Conservation (phyloP, 2,329 filamentous ascomycete genomes). For the Ceratocystis harringtonii region DNA sequence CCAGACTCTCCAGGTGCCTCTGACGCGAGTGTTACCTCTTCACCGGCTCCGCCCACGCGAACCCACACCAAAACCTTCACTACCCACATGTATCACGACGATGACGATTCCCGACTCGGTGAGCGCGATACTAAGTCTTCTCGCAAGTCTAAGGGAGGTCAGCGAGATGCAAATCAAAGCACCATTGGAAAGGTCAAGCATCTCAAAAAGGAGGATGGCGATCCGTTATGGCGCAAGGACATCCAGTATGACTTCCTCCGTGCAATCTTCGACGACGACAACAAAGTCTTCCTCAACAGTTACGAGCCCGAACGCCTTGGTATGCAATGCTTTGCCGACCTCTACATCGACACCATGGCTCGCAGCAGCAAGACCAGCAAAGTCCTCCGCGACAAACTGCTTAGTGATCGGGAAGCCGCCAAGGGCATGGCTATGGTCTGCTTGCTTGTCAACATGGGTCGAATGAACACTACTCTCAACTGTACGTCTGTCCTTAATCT, state of each 20-base stretch:
- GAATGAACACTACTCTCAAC: constrained; percentile 98
- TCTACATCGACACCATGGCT: constrained; percentile 98
- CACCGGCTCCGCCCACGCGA: constrained; percentile 28
- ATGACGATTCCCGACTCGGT: constrained; percentile 31
- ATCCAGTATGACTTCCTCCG: constrained; percentile 80
- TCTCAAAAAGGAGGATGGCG: constrained; percentile 77
- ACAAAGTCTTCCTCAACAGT: constrained; percentile 74
- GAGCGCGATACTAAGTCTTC: constrained; percentile 28
- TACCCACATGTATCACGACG: constrained; percentile 32
- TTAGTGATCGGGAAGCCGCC: constrained; percentile 79
- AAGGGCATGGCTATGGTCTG: constrained; percentile 99
- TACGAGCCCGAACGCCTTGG: constrained; percentile 49
- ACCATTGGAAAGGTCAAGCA: constrained; percentile 59
- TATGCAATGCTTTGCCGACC: constrained; percentile 74
- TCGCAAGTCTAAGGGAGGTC: constrained; percentile 19
- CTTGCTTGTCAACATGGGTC: constrained; percentile 85
- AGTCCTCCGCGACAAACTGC: constrained; percentile 88
- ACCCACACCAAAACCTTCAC: constrained; percentile 30
- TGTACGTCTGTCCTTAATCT: constrained; percentile 42
- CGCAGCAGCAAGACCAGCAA: constrained; percentile 98
- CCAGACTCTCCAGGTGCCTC: constrained; percentile 27
- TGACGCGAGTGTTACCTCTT: constrained; percentile 33
- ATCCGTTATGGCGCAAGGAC: constrained; percentile 72
- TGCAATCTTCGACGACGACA: constrained; percentile 61
- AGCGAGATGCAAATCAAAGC: constrained; percentile 26